Conservation (phyloP, 352 stramenopile genomes). For the Phytophthora ramorum region DNA sequence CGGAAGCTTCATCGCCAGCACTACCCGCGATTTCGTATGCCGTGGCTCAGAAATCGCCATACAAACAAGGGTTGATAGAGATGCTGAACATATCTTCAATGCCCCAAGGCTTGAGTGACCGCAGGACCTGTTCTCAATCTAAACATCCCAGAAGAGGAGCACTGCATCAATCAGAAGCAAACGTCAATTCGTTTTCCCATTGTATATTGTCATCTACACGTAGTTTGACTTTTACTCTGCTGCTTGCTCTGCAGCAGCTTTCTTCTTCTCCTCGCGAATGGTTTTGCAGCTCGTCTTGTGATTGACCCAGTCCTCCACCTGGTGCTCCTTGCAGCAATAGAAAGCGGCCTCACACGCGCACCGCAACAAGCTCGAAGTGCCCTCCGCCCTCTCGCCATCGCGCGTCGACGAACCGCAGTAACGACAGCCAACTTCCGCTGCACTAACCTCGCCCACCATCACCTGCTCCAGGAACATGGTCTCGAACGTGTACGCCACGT, state of each 20-base stretch:
- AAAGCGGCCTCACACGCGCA: constrained; percentile 81
- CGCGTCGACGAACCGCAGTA: constrained; percentile 65
- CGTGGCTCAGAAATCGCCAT: background rate
- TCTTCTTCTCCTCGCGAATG: constrained; percentile 59
- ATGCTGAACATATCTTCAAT: constrained; percentile 10
- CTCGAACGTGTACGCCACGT: constrained; percentile 86
- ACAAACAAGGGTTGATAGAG: background rate
- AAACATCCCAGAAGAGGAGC: constrained; percentile 1
- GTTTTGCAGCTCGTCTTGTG: constrained; percentile 82
- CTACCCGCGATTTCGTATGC: background rate
- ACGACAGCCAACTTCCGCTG: constrained; percentile 70
- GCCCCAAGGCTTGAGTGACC: background rate
- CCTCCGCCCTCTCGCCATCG: constrained; percentile 14
- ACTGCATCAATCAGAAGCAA: background rate
- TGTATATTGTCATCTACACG: constrained; percentile 12
- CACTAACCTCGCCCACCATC: constrained; percentile 70
- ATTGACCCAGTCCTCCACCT: constrained; percentile 83
- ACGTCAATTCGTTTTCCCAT: background rate
- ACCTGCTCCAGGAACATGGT: constrained; percentile 81
- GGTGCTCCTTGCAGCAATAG: constrained; percentile 88
- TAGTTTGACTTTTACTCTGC: constrained; percentile 13
- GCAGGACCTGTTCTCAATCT: background rate
- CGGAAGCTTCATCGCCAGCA: constrained; percentile 33
- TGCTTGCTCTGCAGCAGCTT: constrained; percentile 12
- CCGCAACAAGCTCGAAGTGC: constrained; percentile 50